phyloP scores from a whole-genome alignment of 345 rosid genomes.

The Xanthoceras sorbifolium region DNA sequence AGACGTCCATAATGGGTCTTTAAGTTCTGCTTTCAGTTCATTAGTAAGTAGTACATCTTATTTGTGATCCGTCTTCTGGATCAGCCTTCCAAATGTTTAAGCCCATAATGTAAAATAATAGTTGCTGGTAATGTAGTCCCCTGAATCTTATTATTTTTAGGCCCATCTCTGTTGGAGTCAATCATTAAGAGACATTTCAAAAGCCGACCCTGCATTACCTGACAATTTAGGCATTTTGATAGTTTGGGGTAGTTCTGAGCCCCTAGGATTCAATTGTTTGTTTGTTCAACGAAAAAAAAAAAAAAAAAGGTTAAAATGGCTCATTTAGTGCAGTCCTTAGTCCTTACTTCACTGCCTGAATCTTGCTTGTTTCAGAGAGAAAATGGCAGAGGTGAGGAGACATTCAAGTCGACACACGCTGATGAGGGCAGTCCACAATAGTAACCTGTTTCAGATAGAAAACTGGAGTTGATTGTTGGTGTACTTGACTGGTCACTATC shows the following conservation, averaged over 20 bases:
- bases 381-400: constrained; percentile 82
- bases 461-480: constrained; percentile 16
- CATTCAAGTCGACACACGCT: neutral
- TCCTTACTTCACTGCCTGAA: constrained; percentile 3
- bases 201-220: neutral
- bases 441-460: constrained; percentile 14
- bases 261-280: neutral
- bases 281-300: too few species aligned
- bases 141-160: too few species aligned
- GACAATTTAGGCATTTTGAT: neutral
- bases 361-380: constrained; percentile 57
- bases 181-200: neutral
- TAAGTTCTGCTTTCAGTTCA: too few species aligned
- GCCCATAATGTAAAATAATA: too few species aligned
- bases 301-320: too few species aligned
- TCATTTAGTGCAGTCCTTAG: too few species aligned
- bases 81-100: neutral
- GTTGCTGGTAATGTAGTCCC: too few species aligned
- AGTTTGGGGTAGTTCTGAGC: neutral
- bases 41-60: too few species aligned
- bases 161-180: neutral
- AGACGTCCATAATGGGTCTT: too few species aligned
- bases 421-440: neutral
- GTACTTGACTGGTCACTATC: neutral
- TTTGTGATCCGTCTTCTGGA: neutral